phyloP scores from a whole-genome alignment of 345 rosid genomes.

The Excoecaria agallocha region DNA sequence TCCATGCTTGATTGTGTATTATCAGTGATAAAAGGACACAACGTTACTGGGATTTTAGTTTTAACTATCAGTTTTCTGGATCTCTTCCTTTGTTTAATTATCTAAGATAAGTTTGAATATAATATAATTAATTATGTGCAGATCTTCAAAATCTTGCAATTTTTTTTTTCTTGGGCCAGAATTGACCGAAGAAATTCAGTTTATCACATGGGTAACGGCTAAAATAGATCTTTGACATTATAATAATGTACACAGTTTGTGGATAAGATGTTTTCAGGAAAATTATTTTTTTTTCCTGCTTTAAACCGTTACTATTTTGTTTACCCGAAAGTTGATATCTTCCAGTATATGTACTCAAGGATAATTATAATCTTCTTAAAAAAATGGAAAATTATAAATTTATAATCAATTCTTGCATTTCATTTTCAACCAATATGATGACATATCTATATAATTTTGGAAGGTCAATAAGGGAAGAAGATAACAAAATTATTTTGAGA shows the following conservation, averaged over 20 bases:
- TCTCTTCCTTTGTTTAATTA: not conserved
- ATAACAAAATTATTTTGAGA: too few relatives aligned
- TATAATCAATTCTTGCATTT: too few relatives aligned
- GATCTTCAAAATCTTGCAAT: conserved; percentile 1
- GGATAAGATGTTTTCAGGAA: not conserved
- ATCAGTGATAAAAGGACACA: not conserved
- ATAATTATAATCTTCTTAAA: too few relatives aligned
- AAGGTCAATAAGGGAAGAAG: too few relatives aligned
- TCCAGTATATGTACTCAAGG: too few relatives aligned
- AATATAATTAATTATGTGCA: not conserved
- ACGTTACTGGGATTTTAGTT: not conserved
- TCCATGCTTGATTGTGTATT: not conserved
- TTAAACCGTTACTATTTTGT: too few relatives aligned
- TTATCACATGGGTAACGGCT: conserved; percentile 17
- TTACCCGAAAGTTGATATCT: too few relatives aligned
- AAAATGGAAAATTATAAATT: too few relatives aligned
- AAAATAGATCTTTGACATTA: not conserved
- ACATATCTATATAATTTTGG: too few relatives aligned
- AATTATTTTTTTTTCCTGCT: too few relatives aligned
- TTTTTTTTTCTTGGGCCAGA: not conserved
- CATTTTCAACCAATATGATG: too few relatives aligned
- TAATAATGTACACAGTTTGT: not conserved
- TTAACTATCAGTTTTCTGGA: not conserved
- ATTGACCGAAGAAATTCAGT: not conserved
- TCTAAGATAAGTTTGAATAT: not conserved